Evolutionary conservation across 2,329 filamentous ascomycete genomes (phyloP).

Genomic region (Aspergillus viridinutans): DNA sequence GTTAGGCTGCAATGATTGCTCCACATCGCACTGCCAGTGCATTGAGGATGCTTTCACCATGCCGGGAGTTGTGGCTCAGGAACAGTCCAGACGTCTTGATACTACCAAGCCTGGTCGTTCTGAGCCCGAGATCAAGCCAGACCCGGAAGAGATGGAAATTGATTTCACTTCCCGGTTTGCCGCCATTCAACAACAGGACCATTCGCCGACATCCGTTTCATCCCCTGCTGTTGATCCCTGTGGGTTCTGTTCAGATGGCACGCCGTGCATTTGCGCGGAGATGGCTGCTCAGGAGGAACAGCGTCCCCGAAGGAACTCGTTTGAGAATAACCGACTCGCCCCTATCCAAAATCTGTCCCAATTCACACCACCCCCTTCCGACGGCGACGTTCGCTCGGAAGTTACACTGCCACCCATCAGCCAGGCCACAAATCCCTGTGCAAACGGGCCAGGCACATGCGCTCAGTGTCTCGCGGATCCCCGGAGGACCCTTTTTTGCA

Average conservation of each 20-base stretch:
- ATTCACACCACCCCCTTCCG: constrained; percentile 51
- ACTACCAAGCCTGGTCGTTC: constrained; percentile 53
- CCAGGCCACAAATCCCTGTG: constrained; percentile 44
- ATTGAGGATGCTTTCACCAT: constrained; percentile 53
- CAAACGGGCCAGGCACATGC: constrained; percentile 72
- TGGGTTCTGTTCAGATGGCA: constrained; percentile 78
- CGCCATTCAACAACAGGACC: constrained; percentile 33
- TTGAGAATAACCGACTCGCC: constrained; percentile 38
- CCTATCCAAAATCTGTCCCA: constrained; percentile 45
- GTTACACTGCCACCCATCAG: constrained; percentile 40
- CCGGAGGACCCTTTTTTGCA: constrained; percentile 77
- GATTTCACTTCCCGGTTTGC: constrained; percentile 69
- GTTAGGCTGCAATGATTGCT: constrained; percentile 64
- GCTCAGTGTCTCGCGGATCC: constrained; percentile 74
- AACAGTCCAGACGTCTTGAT: constrained; percentile 32
- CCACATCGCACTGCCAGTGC: constrained; percentile 59
- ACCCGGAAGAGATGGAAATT: constrained; percentile 57
- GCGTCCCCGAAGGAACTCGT: constrained; percentile 43
- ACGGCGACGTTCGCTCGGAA: constrained; percentile 55
- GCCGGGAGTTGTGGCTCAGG: constrained; percentile 37
- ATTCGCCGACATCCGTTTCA: constrained; percentile 25
- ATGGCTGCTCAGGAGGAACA: constrained; percentile 45
- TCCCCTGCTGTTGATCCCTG: constrained; percentile 60
- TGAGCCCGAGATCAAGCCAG: constrained; percentile 44
- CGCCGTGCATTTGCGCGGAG: constrained; percentile 77